phyloP scores from a whole-genome alignment of 192 early-diverging fungal genomes.

The Entomortierella beljakovae region DNA sequence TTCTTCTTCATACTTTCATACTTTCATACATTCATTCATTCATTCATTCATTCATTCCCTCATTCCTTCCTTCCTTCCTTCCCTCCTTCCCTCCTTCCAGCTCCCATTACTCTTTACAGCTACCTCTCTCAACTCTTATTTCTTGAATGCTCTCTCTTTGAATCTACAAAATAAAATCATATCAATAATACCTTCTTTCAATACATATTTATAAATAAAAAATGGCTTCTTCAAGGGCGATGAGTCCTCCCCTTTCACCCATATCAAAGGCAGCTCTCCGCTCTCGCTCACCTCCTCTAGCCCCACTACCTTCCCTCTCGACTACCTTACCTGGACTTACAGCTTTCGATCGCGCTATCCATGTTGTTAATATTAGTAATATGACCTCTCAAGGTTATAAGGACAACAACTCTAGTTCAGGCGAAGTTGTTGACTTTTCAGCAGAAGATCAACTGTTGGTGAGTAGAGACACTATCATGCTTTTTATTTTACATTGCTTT shows the following conservation, averaged over 20 bases:
- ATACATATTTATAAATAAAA: not conserved
- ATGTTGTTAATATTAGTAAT: constrained; percentile 48
- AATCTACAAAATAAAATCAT: not conserved
- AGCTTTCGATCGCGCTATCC: constrained; percentile 40
- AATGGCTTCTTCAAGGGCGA: not conserved
- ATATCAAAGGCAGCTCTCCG: constrained; percentile 28
- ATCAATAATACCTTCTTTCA: not conserved
- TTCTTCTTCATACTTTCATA: not conserved
- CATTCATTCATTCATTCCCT: not conserved
- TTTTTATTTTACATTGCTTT: too few species aligned
- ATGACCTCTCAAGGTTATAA: constrained; percentile 13
- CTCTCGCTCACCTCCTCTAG: constrained; percentile 35
- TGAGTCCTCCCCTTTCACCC: constrained; percentile 17
- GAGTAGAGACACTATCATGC: too few species aligned
- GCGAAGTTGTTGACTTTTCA: constrained; percentile 21
- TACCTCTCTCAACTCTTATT: constrained; percentile 1
- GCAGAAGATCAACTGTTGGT: constrained; percentile 44
- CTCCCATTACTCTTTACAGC: not conserved
- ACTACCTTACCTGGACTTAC: constrained; percentile 33
- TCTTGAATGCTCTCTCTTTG: not conserved
- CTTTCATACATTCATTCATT: not conserved
- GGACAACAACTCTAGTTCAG: not conserved
- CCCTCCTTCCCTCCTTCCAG: not conserved
- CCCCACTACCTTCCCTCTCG: constrained; percentile 25
- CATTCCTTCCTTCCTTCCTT: not conserved